Percentiles rank a stretch among this genome's conserved stretches.
Evolutionary conservation across 257 asterid species (phyloP).

Genomic region (Verbascum thapsus): DNA sequence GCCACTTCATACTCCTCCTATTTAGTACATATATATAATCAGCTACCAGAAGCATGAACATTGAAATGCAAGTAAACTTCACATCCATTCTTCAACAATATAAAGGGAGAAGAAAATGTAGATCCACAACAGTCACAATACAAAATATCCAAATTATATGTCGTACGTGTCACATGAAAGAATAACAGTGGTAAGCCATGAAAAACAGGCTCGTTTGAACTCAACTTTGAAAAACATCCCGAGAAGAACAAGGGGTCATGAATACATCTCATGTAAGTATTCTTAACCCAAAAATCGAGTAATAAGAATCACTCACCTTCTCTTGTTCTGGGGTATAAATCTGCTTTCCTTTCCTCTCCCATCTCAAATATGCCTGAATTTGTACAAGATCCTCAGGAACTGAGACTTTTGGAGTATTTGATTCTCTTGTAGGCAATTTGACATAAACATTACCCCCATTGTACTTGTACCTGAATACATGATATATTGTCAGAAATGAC

Average conservation of each 20-base stretch:
- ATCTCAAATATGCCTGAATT: slow-evolving; percentile 88
- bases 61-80: slow-evolving; percentile 8
- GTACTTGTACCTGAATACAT: slow-evolving; percentile 73
- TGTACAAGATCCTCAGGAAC: slow-evolving; percentile 98
- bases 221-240: slow-evolving; percentile 22
- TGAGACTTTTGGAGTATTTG: slow-evolving; percentile 47
- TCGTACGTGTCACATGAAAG: slow-evolving; percentile 17
- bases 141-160: slow-evolving; percentile 1
- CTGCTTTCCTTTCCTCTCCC: slow-evolving; percentile 97
- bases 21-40: slow-evolving; percentile 22
- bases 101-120: slow-evolving; percentile 18
- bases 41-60: slow-evolving; percentile 27
- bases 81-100: slow-evolving; percentile 19
- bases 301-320: slow-evolving; percentile 54
- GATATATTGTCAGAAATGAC: slow-evolving; percentile 15
- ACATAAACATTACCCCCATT: slow-evolving; percentile 76
- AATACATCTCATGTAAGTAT: background rate
- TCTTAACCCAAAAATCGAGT: slow-evolving; percentile 23
- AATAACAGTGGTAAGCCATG: slow-evolving; percentile 17
- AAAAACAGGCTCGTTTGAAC: slow-evolving; percentile 18
- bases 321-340: slow-evolving; percentile 75
- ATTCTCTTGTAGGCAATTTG: slow-evolving; percentile 51
- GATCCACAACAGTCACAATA: background rate
- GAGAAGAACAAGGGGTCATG: slow-evolving; percentile 16
- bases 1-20: slow-evolving; percentile 97